These are phyloP conservation scores for Sugiyamaella qingdaonensis DNA, from an alignment of 805 yeast species.

Conservation along the genomic window DNA sequence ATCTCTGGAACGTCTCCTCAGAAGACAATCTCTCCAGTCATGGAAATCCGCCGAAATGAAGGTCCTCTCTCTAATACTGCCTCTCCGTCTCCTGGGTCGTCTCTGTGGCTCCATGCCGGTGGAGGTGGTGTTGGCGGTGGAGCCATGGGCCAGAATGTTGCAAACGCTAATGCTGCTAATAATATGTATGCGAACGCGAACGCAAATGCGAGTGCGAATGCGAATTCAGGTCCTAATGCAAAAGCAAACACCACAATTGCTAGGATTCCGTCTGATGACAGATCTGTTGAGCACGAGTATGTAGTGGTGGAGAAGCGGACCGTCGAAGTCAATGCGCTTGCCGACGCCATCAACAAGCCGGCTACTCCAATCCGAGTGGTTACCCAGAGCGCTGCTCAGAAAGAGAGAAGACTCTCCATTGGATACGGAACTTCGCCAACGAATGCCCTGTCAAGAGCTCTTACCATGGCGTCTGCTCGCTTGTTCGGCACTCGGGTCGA, in stretches of 20 bases:
- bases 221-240: background rate
- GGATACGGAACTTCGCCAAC: constrained; percentile 54
- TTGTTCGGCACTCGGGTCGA: constrained; percentile 56
- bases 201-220: background rate
- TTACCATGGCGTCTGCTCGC: constrained; percentile 82
- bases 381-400: background rate
- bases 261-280: background rate
- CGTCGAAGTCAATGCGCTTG: constrained; percentile 92
- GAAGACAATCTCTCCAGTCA: background rate
- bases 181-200: background rate
- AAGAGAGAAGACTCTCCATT: constrained; percentile 30
- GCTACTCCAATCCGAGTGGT: background rate
- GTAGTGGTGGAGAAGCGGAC: constrained; percentile 93
- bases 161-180: background rate
- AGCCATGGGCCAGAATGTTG: background rate
- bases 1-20: background rate
- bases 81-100: constrained; percentile 23
- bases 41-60: background rate
- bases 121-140: background rate
- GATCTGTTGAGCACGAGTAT: constrained; percentile 65
- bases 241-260: background rate
- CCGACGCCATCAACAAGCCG: constrained; percentile 64
- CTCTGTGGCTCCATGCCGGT: constrained; percentile 16
- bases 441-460: constrained; percentile 81
- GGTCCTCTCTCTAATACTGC: constrained; percentile 3